Base-by-base conservation (phyloP, 768 basidiomycete genomes). In the Wakefieldia striispora region DNA sequence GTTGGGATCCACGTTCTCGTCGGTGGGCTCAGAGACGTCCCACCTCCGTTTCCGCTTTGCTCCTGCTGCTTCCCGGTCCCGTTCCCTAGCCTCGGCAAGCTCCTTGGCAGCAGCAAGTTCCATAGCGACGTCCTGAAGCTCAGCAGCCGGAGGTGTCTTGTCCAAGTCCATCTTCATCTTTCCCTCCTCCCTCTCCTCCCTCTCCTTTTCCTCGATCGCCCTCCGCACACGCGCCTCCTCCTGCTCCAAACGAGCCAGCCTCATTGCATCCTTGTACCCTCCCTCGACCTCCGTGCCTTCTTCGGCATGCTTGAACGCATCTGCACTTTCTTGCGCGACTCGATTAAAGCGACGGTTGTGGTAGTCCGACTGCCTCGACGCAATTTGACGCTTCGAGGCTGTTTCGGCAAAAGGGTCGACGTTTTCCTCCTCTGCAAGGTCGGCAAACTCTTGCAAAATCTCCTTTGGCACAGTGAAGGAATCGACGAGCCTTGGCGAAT, bases 201-300 rank as follows among this genome's bases (percentile, higher is more conserved):
- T 83, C 72, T 90, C 85, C 73, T 91, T 88, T 66, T 95, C 92
- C 67, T 94, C 89, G 53, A 94, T 94, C 17, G 86, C 87, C 59
- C 83, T 75, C 64, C 78, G 76, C 31, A 98, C 93, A 53, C 90
- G 74, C 57, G 72, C 75, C 71, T 98, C 97, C 72, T 98, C 97
- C 71, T 91, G 88, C 77, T 98, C 94, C 69, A 99, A 72, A 65
- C 84, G 82, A 52, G 88, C 77, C 58, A 95, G 63, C 63, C 93
- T 79, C 97, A 98, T 99, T 12, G 93, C 90, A 65, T 97, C 95
- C 65, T 91, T 95, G 68, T 98, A 99, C 3, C 90, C 89, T 40
- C 92, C 91, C 63, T 92, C 91, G 1, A 79, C 77, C 24, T 83
- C 81, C 55, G 75, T 75, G 0, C 84, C 87, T 45, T 87, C 88